Conservation (phyloP, 2,329 filamentous ascomycete genomes). For the Calycina marina region DNA sequence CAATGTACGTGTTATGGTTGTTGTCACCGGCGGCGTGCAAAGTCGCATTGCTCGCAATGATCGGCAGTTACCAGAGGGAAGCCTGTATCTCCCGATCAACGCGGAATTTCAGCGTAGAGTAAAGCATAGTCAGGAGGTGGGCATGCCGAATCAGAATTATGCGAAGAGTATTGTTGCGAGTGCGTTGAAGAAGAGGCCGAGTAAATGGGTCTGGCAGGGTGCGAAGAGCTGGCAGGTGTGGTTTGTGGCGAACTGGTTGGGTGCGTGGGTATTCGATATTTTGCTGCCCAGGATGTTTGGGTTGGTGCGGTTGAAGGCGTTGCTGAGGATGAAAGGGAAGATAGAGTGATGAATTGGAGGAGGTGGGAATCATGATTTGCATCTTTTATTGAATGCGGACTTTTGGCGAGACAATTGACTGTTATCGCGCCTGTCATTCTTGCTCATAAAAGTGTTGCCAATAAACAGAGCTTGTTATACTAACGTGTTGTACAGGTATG, state of each 20-base stretch:
- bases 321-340: slow-evolving; percentile 6
- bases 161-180: slow-evolving; percentile 15
- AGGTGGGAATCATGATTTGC: too few relatives aligned
- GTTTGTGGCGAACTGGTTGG: slow-evolving; percentile 11
- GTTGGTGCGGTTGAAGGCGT: slow-evolving; percentile 8
- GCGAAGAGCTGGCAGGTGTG: slow-evolving; percentile 10
- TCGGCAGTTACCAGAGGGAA: slow-evolving; percentile 6
- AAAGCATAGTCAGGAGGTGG: slow-evolving; percentile 14
- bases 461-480: too few relatives aligned
- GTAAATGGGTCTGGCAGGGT: slow-evolving; percentile 14
- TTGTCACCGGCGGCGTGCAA: slow-evolving; percentile 16
- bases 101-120: slow-evolving; percentile 10
- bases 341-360: too few relatives aligned
- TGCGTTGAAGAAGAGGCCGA: slow-evolving; percentile 12
- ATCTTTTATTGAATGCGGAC: too few relatives aligned
- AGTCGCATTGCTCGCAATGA: slow-evolving; percentile 11
- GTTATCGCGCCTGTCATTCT: too few relatives aligned
- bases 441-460: too few relatives aligned
- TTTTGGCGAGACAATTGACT: too few relatives aligned
- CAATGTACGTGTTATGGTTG: slow-evolving; percentile 15
- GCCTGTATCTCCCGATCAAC: slow-evolving; percentile 14
- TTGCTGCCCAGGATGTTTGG: slow-evolving; percentile 17
- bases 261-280: slow-evolving; percentile 15
- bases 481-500: too few relatives aligned
- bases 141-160: slow-evolving; percentile 14